These are phyloP conservation scores for Synchytrium microbalum DNA, from an alignment of 371 early-diverging fungal species.

Conservation along the genomic window DNA sequence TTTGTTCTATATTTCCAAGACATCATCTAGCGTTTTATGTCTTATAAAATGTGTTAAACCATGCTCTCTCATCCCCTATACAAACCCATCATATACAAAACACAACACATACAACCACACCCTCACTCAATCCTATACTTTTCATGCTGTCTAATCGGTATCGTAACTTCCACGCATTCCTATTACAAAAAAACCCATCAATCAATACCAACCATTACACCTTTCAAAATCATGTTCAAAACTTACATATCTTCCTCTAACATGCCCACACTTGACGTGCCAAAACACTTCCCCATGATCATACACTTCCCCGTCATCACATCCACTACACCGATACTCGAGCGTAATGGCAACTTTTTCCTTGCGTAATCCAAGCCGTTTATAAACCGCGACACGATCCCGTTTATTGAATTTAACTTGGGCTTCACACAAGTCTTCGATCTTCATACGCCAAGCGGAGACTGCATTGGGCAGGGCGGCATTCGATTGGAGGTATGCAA, in stretches of 20 bases:
- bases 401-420: not conserved
- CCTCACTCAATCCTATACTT: too few species aligned
- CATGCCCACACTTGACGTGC: not conserved
- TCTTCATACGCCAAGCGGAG: not conserved
- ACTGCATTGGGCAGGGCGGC: not conserved
- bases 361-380: not conserved
- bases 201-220: too few species aligned
- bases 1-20: too few species aligned
- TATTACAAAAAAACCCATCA: too few species aligned
- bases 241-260: not conserved
- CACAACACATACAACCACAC: too few species aligned
- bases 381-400: not conserved
- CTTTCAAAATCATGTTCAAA: too few species aligned
- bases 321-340: not conserved
- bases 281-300: not conserved
- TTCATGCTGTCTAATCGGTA: too few species aligned
- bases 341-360: not conserved
- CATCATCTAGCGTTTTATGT: too few species aligned
- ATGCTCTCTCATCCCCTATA: too few species aligned
- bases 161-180: too few species aligned
- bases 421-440: not conserved
- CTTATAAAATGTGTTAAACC: too few species aligned
- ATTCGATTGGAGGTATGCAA: not conserved
- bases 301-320: not conserved
- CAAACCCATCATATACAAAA: too few species aligned